Evolutionary conservation across 306 rosid genomes (phyloP).

Genomic region (Ceratonia siliqua): DNA sequence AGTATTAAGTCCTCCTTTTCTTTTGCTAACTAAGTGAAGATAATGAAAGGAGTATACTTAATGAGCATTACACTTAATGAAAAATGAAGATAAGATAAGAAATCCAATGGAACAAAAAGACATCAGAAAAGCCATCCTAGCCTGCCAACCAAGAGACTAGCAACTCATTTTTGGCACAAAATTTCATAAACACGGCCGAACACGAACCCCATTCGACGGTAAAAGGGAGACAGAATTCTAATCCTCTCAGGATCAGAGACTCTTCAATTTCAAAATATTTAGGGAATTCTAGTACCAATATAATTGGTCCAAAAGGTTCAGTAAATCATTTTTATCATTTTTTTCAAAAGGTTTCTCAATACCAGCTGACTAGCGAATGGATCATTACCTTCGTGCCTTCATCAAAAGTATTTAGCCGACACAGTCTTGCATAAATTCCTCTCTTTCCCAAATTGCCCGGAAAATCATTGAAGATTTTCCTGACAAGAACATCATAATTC

Average conservation of each 20-base stretch:
- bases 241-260: not conserved
- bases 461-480: constrained; percentile 46
- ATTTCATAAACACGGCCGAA: constrained; percentile 7
- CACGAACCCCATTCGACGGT: not conserved
- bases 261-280: not conserved
- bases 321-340: no score
- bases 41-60: not conserved
- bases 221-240: not conserved
- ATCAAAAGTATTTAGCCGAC: constrained; percentile 54
- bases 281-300: not conserved
- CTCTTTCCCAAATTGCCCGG: constrained; percentile 54
- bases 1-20: not conserved
- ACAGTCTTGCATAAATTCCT: constrained; percentile 65
- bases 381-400: constrained; percentile 68
- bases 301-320: not conserved
- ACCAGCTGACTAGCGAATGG: not conserved
- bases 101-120: not conserved
- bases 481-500: constrained; percentile 51
- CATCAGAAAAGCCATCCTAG: no score
- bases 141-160: no score
- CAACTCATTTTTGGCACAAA: not conserved
- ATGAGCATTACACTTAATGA: no score
- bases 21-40: not conserved
- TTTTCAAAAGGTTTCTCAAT: not conserved
- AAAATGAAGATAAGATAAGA: not conserved